A percentile compares a stretch with the other conserved stretches of the same genome.
These are phyloP conservation scores for Phytopythium helicoides DNA, from an alignment of 352 stramenopile species.

Conservation along the genomic window DNA sequence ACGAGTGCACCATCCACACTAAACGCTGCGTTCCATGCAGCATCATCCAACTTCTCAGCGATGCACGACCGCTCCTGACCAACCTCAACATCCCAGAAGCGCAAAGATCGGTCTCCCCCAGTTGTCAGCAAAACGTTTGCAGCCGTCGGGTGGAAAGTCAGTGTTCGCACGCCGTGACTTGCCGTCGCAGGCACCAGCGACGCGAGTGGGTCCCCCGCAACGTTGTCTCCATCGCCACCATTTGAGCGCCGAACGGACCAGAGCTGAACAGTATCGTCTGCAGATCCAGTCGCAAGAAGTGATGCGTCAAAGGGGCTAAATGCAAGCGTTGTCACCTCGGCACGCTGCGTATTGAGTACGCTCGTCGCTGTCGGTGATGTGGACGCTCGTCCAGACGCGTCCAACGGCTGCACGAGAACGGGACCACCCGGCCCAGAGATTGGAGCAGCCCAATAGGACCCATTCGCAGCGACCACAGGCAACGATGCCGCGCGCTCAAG, in stretches of 20 bases:
- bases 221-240: constrained; percentile 5
- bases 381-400: constrained; percentile 45
- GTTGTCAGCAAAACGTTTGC: constrained; percentile 61
- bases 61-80: constrained; percentile 44
- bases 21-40: constrained; percentile 73
- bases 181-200: constrained; percentile 52
- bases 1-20: constrained; percentile 61
- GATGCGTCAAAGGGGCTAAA: constrained; percentile 60
- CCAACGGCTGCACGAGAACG: constrained; percentile 54
- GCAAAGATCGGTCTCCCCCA: constrained; percentile 54
- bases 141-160: constrained; percentile 69
- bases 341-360: constrained; percentile 68
- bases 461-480: constrained; percentile 51
- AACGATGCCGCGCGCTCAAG: constrained; percentile 32
- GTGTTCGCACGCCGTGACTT: constrained; percentile 28
- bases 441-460: constrained; percentile 53
- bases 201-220: constrained; percentile 9
- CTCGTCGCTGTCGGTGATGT: constrained; percentile 14
- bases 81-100: constrained; percentile 75
- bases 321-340: constrained; percentile 52
- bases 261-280: constrained; percentile 58
- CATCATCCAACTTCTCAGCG: constrained; percentile 61
- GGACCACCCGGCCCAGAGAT: constrained; percentile 58
- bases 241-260: constrained; percentile 38
- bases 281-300: constrained; percentile 56